Conservation (phyloP, 257 asterid species). For the Rubia yunnanensis region DNA sequence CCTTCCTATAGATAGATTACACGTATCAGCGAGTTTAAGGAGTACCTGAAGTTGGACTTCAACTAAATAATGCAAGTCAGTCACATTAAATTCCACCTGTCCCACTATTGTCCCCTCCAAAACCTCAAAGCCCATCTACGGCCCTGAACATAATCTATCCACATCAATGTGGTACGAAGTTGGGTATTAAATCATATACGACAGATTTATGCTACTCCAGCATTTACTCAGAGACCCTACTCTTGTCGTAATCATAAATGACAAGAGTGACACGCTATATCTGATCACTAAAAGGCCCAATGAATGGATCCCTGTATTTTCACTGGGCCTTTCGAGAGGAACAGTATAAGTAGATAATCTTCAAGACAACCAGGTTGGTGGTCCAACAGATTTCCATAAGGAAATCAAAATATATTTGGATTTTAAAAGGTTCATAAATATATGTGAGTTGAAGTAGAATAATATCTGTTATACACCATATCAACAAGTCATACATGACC, state of each 20-base stretch:
- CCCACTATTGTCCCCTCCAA: too few species aligned
- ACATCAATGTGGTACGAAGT: neutral
- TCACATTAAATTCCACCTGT: neutral
- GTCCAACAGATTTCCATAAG: neutral
- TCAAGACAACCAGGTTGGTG: neutral
- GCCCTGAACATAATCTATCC: neutral
- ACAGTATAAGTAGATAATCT: too few species aligned
- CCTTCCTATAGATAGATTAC: neutral
- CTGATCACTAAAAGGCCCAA: neutral
- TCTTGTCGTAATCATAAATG: neutral
- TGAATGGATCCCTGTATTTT: neutral
- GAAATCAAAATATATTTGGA: neutral
- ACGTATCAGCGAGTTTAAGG: neutral
- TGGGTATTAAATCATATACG: neutral
- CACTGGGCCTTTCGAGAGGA: neutral
- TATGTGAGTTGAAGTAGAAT: neutral
- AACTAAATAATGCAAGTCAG: neutral
- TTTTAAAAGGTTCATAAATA: neutral
- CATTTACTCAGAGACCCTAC: neutral
- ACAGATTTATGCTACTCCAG: neutral
- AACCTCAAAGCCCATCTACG: neutral
- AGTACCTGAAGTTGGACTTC: neutral
- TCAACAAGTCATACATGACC: neutral
- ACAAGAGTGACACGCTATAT: neutral
- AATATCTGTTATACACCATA: neutral